Evolutionary conservation across 2,329 filamentous ascomycete genomes (phyloP), one percentile per base, ranked within the genome.

Genomic region (Nemania diffusa): DNA sequence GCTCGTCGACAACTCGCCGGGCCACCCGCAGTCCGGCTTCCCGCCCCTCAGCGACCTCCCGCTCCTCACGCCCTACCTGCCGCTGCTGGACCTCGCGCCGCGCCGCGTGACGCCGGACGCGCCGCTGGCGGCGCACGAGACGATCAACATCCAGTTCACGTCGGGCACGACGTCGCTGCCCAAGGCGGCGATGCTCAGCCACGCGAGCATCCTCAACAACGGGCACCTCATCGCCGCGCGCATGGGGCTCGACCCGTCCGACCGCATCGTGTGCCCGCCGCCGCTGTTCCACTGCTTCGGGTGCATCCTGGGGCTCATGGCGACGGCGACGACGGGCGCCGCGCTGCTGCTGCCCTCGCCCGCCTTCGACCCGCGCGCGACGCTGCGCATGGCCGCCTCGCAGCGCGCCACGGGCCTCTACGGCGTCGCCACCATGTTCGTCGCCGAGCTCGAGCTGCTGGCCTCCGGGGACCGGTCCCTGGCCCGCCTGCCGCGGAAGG

Each of bases 81-180:
- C 72, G 1, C 79, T 90, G 32, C 73, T 83, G 44, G 68, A 73
- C 17, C 56, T 71, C n/a, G 67, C 77, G 17, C 78, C 79, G 15
- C 65, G 55, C n/a, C 44, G 77, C 1, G 73, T 88, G 1, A 74
- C 68, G 22, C 85, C 86, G 0, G 82, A 85, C 61, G 62, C 78
- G 26, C 81, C 81, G 0, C 82, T 91, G 1, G 72, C 83, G 17
- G 84, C 89, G 0, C 78, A 87, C 68, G 95, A 98, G 57, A 89
- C 91, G 2, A 90, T 97, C 72, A 98, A 97, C 77, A 97, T 98
- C 71, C 95, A 98, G 79, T 98, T 98, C 82, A 99, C 96, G 0
- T 95, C 91, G 0, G 96, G 95, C n/a, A 98, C 96, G 0, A 98
- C 96, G 0, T 92, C 92, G 0, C 84, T 87, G 75, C 95, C 94